Conservation (phyloP, 257 asterid genomes). For the Solanum pimpinellifolium region DNA sequence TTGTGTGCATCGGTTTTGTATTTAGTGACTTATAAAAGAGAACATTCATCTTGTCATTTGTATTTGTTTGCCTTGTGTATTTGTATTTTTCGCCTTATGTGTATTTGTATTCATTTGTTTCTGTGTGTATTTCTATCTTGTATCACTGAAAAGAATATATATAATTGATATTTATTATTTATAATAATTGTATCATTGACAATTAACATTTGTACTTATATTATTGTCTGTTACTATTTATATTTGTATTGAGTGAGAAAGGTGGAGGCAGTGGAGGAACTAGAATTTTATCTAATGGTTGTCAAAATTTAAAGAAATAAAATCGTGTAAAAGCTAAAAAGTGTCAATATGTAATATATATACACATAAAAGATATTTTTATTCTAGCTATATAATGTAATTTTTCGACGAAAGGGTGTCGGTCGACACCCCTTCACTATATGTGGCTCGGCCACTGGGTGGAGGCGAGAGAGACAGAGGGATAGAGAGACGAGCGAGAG, state of each 20-base stretch:
- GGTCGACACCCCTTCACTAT: too few relatives aligned
- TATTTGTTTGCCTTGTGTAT: background rate
- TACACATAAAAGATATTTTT: too few relatives aligned
- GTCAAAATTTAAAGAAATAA: too few relatives aligned
- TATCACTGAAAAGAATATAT: too few relatives aligned
- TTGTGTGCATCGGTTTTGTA: background rate
- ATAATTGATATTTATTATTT: too few relatives aligned
- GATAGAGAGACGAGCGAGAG: background rate
- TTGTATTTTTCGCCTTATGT: background rate
- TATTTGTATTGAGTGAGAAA: background rate
- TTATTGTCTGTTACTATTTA: too few relatives aligned
- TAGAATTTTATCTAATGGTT: rapidly evolving
- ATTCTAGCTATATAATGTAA: too few relatives aligned
- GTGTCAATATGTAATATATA: too few relatives aligned
- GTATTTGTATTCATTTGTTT: background rate
- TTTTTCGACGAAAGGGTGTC: too few relatives aligned
- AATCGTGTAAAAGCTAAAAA: too few relatives aligned
- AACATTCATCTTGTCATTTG: background rate
- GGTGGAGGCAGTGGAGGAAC: rapidly evolving
- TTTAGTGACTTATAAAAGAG: background rate
- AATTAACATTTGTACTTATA: too few relatives aligned
- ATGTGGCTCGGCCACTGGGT: background rate
- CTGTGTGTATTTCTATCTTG: background rate
- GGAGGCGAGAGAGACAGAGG: background rate
- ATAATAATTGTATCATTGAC: background rate